phyloP scores from a whole-genome alignment of 192 early-diverging fungal genomes.

The Coemansia sp. region DNA sequence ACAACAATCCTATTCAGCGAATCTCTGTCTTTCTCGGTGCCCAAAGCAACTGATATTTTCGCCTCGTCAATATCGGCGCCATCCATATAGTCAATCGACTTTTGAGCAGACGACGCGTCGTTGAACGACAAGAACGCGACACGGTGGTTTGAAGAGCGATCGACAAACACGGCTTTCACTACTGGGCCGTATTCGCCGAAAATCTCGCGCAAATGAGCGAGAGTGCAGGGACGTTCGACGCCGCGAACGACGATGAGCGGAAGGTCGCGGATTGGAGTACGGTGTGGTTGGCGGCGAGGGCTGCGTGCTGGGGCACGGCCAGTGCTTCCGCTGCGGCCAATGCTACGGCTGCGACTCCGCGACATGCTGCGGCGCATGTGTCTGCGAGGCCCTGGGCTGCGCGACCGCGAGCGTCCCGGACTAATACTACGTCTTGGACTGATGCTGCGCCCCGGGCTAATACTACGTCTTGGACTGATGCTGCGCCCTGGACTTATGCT shows the following conservation, averaged over 20 bases:
- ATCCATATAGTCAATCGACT: constrained; percentile 36
- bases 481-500: no score
- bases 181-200: constrained; percentile 4
- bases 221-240: no score
- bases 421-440: no score
- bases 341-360: constrained; percentile 11
- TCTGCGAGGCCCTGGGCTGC: constrained; percentile 20
- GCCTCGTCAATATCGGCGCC: constrained; percentile 26
- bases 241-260: no score
- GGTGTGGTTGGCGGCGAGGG: no score
- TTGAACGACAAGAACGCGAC: no score
- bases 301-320: not conserved
- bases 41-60: constrained; percentile 9
- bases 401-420: constrained; percentile 13
- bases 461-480: no score
- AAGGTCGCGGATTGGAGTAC: no score
- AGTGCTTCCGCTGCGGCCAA: not conserved
- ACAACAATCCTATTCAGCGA: no score
- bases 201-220: constrained; percentile 28
- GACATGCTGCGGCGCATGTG: not conserved
- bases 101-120: not conserved
- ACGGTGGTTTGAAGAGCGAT: no score
- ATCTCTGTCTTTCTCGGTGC: constrained; percentile 1
- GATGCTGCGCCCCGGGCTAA: no score
- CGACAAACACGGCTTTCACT: no score